A percentile compares a stretch with the other conserved stretches of the same genome.
phyloP scores from a whole-genome alignment of 2,329 filamentous ascomycete species.

The Aspergillus sp. region DNA sequence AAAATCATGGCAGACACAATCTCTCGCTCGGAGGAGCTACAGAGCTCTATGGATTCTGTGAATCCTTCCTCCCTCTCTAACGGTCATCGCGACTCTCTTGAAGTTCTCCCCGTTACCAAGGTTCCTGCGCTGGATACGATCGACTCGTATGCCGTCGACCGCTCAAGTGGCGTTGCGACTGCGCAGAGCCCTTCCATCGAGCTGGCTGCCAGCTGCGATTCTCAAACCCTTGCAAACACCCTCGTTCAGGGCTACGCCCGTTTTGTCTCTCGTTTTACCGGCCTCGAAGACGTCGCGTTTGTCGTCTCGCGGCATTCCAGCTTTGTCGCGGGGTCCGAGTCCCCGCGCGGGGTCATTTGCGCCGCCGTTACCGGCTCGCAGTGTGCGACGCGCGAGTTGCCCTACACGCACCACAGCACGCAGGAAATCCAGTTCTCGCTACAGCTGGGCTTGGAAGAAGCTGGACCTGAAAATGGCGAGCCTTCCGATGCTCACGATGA shows the following conservation, averaged over 20 bases:
- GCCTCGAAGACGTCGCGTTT: constrained; percentile 21
- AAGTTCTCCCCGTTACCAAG: constrained; percentile 18
- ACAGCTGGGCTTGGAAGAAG: constrained; percentile 8
- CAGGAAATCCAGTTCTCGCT: constrained; percentile 18
- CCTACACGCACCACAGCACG: constrained; percentile 5
- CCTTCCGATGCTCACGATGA: constrained; percentile 4
- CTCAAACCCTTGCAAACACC: constrained; percentile 5
- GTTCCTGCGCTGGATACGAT: constrained; percentile 21
- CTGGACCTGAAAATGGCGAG: constrained; percentile 12
- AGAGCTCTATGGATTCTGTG: constrained; percentile 1
- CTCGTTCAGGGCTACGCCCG: constrained; percentile 20
- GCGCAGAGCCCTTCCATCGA: constrained; percentile 7
- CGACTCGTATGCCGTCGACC: constrained; percentile 17
- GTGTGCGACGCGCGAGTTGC: constrained; percentile 6
- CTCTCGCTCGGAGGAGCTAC: constrained; percentile 8
- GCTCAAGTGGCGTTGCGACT: not conserved
- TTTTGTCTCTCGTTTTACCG: constrained; percentile 20
- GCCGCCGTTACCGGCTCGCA: constrained; percentile 8
- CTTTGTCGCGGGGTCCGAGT: constrained; percentile 3
- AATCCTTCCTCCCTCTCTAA: too few species aligned
- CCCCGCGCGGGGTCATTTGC: constrained; percentile 4
- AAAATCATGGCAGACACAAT: constrained; percentile 11
- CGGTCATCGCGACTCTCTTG: not conserved
- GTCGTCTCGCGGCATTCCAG: constrained; percentile 6
- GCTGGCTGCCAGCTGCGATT: constrained; percentile 6